Base-by-base conservation (phyloP, 2,329 filamentous ascomycete species). In the Fragosphaeria purpurea region DNA sequence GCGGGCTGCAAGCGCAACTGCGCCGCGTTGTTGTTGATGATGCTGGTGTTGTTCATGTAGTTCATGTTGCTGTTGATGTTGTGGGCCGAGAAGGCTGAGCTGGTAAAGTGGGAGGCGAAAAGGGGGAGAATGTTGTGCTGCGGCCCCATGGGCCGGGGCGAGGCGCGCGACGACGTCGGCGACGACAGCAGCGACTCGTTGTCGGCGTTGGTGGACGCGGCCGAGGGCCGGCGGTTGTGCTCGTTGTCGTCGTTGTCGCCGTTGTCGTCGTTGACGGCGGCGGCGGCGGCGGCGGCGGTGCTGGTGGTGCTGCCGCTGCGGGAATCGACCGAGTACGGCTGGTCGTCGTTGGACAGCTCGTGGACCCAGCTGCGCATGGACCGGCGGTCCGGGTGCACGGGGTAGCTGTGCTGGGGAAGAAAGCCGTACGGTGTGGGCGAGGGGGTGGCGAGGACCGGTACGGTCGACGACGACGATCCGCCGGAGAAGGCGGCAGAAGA, bases 141-240 rank as follows among this genome's bases (percentile, higher is more conserved):
- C 13, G 41, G 47, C 4, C 47, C 47, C 47, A 44, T 39, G 4
- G 47, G 41, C 41, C 47, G 47, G 7, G 47, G 42, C 30, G 41
- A 44, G 4, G 41, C 47, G 9, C 47, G 30, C 10, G 42, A 41
- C n/a, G 47, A 49, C 35, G 47, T 37, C 11, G 37, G 41, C 31
- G 41, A 50, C 47, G 22, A 22, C 3, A 46, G 45, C 5, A 50
- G 37, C n/a, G 51, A 53, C 22, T 53, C 51, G 22, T 49, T 39
- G 22, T 40, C 41, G 30, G 51, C 47, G 38, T 34, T 46, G 5
- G 46, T 42, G 6, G 48, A 53, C 7, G 48, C 38, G 7, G 46
- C 37, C 6, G 44, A 48, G 32, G 51, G 48, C 22, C 45, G 39
- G 3, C 47, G 41, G 7, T 34, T 34, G 5, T 34, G 35, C 31